A percentile compares a stretch with the other conserved stretches of the same genome.
Conservation (phyloP, 768 basidiomycete genomes). For the Leccinum obscurum region DNA sequence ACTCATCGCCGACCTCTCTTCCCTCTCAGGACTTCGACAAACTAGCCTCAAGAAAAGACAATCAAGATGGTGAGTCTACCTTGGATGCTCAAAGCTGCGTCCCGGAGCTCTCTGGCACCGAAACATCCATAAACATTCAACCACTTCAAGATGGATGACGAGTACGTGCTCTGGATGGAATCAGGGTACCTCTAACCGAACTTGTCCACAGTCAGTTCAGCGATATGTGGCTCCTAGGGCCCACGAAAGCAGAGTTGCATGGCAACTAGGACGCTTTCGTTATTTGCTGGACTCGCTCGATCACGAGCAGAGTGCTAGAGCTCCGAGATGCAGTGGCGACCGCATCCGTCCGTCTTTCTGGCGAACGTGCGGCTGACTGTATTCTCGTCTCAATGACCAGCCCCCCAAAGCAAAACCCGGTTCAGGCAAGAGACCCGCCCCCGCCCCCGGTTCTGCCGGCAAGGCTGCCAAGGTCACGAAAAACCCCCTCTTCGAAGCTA, state of each 20-base stretch:
- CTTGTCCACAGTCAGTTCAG: conserved; percentile 25
- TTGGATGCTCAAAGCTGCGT: conserved; percentile 19
- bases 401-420: conserved; percentile 68
- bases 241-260: conserved; percentile 39
- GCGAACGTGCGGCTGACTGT: conserved; percentile 38
- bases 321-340: conserved; percentile 46
- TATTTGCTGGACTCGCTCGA: conserved; percentile 42
- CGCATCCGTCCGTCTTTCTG: conserved; percentile 25
- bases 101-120: conserved; percentile 41
- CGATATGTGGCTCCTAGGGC: conserved; percentile 11
- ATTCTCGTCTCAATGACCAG: conserved; percentile 91
- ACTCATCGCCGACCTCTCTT: conserved; percentile 1
- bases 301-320: conserved; percentile 45
- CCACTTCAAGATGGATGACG: conserved; percentile 50
- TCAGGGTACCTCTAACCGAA: conserved; percentile 19
- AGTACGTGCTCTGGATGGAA: conserved; percentile 43
- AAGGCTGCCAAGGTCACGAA: conserved; percentile 76
- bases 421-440: conserved; percentile 81
- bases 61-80: conserved; percentile 52
- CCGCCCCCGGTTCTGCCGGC: conserved; percentile 79
- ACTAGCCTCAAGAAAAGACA: conserved; percentile 42
- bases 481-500: conserved; percentile 95
- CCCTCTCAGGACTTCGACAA: conserved; percentile 22
- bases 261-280: conserved; percentile 39
- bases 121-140: conserved; percentile 35